Base-by-base conservation (phyloP, 2,329 filamentous ascomycete genomes). In the Plenodomus lindquistii region DNA sequence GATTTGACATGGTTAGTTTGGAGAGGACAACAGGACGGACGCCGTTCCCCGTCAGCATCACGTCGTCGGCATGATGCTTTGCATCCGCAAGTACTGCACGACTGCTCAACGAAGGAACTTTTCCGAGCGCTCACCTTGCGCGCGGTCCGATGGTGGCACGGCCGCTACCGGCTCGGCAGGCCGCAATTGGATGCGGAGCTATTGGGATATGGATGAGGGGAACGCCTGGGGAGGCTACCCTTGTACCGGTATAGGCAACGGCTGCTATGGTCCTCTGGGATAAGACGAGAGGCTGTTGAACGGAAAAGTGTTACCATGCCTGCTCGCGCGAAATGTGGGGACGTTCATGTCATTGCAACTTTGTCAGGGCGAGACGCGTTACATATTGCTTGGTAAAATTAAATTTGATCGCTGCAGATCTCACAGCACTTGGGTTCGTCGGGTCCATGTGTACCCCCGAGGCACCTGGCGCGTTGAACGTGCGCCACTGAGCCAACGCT, bases 1-100 rank as follows among this genome's bases (percentile, higher is more conserved):
- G 38, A 35, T 48, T 46, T 48, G 48, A 44, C 42, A 47, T 50
- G 46, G 50, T 55, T 46, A 50, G 49, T 46, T 38, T 43, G 39
- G 37, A 44, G 49, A 21, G 42, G 42, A 37, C 37, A 54, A 37
- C 21, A 35, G 35, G 21, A n/a, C 20, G 35, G 21, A n/a, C 20
- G 36, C 24, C 24, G 29, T 24, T n/a, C 17, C 27, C 10, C 22
- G 42, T 19, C 37, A 31, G 37, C 22, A 31, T 36, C 34, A 31
- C 27, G 27, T 31, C 27, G 27, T 31, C 27, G 4, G 27, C 27
- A 31, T 31, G 11, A 8, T 15, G 10, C 27, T 31, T 13, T 31
- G 27, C 27, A 15, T 31, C 6, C 27, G 6, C 6, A 15, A 15
- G 27, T 15, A 13, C 27, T 31, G 27, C 27, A 31, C 15, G 11